phyloP scores from a whole-genome alignment of 768 basidiomycete species.

The Rhizopogon vulgaris region DNA sequence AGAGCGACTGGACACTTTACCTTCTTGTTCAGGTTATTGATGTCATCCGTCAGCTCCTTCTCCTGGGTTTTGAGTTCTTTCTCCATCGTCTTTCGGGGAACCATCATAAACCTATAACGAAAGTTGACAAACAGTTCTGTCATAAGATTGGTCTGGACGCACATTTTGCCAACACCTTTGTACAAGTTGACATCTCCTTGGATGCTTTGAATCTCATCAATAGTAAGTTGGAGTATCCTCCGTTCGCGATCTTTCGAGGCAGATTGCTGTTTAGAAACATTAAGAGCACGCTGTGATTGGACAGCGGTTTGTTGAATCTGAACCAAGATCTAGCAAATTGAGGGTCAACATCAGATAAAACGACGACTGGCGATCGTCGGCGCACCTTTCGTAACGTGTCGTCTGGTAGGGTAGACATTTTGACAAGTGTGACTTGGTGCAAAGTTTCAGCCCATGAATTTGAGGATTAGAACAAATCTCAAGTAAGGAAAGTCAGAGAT shows the following conservation, averaged over 20 bases:
- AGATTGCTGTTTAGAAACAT: slow-evolving; percentile 68
- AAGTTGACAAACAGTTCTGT: not conserved
- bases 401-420: slow-evolving; percentile 62
- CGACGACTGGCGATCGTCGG: slow-evolving; percentile 1
- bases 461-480: not conserved
- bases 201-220: slow-evolving; percentile 70
- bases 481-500: not conserved
- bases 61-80: slow-evolving; percentile 68
- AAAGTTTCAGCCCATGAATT: not conserved
- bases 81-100: slow-evolving; percentile 77
- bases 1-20: slow-evolving; percentile 29
- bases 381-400: slow-evolving; percentile 77
- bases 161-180: slow-evolving; percentile 97
- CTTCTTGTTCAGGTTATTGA: slow-evolving; percentile 80
- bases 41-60: slow-evolving; percentile 80
- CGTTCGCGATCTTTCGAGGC: slow-evolving; percentile 82
- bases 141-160: slow-evolving; percentile 4
- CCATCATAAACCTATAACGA: slow-evolving; percentile 76
- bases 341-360: slow-evolving; percentile 13
- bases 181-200: slow-evolving; percentile 77
- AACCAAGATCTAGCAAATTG: slow-evolving; percentile 62
- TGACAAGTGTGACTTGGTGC: slow-evolving; percentile 11
- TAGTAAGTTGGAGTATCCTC: slow-evolving; percentile 84
- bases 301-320: slow-evolving; percentile 92
- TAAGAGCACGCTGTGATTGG: slow-evolving; percentile 75